Evolutionary conservation across 805 yeast species (phyloP).

Genomic region (Candida corydali): DNA sequence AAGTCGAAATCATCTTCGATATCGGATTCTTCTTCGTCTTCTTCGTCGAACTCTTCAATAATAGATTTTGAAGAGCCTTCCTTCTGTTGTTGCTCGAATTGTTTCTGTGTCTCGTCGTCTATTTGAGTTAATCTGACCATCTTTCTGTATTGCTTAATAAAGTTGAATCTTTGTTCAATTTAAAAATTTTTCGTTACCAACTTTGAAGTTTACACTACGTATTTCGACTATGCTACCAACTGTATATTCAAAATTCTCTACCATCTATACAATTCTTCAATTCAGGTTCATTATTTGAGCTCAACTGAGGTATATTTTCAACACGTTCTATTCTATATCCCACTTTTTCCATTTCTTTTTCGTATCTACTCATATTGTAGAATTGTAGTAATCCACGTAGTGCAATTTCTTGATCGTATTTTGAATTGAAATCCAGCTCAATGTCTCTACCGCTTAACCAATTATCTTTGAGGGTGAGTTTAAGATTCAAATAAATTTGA

Average conservation of each 20-base stretch:
- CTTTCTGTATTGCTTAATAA: conserved; percentile 5
- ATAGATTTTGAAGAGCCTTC: conserved; percentile 14
- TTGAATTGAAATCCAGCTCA: conserved; percentile 67
- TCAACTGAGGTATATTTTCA: conserved; percentile 17
- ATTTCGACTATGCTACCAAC: background rate
- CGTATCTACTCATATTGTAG: conserved; percentile 62
- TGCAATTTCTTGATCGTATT: conserved; percentile 83
- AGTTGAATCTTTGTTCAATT: background rate
- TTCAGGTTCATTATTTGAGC: conserved; percentile 11
- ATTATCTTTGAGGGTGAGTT: conserved; percentile 69
- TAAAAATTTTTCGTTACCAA: background rate
- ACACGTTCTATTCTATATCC: conserved; percentile 45
- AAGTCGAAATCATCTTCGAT: conserved; percentile 68
- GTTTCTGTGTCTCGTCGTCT: conserved; percentile 49
- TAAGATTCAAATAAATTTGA: conserved; percentile 73
- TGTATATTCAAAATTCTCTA: background rate
- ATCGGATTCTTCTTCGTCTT: conserved; percentile 45
- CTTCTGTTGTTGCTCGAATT: conserved; percentile 30
- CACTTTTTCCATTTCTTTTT: conserved; percentile 46
- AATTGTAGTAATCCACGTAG: conserved; percentile 73
- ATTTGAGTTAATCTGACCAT: conserved; percentile 79
- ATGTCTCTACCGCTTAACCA: conserved; percentile 86
- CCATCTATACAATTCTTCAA: background rate
- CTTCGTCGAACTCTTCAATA: conserved; percentile 28
- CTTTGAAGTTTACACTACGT: background rate